Evolutionary conservation across 345 rosid species (phyloP).

Genomic region (Arabis alpina): DNA sequence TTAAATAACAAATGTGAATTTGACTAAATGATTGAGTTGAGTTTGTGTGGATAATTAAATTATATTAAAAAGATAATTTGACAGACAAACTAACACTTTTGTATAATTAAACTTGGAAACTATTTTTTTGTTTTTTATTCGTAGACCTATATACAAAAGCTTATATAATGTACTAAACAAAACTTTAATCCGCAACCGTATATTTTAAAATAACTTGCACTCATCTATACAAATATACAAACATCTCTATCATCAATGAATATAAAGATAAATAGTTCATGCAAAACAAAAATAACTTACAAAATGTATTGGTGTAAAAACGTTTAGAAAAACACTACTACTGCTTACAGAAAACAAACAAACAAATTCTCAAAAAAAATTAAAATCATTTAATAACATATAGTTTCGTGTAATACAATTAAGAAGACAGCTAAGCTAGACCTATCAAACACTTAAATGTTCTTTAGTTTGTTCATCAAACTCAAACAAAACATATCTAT

Average conservation of each 20-base stretch:
- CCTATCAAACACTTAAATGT: constrained; percentile 12
- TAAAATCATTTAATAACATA: neutral
- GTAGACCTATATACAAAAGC: neutral
- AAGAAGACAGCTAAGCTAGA: constrained; percentile 27
- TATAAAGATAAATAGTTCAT: neutral
- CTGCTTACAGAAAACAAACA: neutral
- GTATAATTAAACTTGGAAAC: neutral
- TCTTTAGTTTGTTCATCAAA: constrained; percentile 39
- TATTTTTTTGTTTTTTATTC: neutral
- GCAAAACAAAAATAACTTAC: neutral
- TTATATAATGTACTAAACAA: neutral
- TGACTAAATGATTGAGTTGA: neutral
- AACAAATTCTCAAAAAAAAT: neutral
- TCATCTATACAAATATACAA: too few relatives aligned
- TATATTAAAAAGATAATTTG: neutral
- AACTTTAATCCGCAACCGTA: neutral
- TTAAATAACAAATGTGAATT: constrained; percentile 9
- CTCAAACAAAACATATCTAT: constrained; percentile 9
- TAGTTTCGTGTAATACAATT: constrained; percentile 36
- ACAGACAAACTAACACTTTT: constrained; percentile 9
- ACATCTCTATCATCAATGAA: too few relatives aligned
- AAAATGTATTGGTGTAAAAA: too few relatives aligned
- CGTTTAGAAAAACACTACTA: neutral
- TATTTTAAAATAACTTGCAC: too few relatives aligned
- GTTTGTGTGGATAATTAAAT: neutral